A percentile compares a stretch with the other conserved stretches of the same genome.
These are phyloP conservation scores for Colletotrichum cuscutae DNA, from an alignment of 2,329 filamentous ascomycete species.

Conservation along the genomic window DNA sequence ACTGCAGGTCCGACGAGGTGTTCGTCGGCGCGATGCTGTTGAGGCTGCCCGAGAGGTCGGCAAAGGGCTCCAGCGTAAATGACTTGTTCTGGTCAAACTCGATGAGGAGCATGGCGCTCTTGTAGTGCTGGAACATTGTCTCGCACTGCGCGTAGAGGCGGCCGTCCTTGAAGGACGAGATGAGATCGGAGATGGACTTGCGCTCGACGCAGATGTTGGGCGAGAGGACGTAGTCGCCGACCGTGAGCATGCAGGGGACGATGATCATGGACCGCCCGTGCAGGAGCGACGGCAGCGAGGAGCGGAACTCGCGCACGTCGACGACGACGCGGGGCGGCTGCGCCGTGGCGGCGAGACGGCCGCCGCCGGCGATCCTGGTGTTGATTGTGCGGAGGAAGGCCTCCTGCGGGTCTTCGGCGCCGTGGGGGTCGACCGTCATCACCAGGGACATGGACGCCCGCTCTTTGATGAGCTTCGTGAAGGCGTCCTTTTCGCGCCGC, in stretches of 20 bases:
- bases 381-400: constrained; percentile 94
- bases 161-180: constrained; percentile 91
- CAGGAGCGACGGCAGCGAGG: constrained; percentile 87
- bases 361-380: constrained; percentile 94
- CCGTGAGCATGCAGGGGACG: constrained; percentile 94
- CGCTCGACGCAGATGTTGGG: constrained; percentile 93
- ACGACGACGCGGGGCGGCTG: constrained; percentile 92
- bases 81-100: constrained; percentile 98
- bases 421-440: constrained; percentile 76
- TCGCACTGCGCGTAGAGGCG: constrained; percentile 93
- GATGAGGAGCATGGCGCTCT: constrained; percentile 88
- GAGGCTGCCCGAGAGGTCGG: constrained; percentile 71
- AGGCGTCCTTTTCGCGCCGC: constrained; percentile 95
- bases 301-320: constrained; percentile 95
- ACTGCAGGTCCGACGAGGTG: constrained; percentile 80
- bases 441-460: constrained; percentile 93
- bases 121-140: constrained; percentile 94
- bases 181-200: constrained; percentile 91
- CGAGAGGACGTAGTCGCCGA: constrained; percentile 94
- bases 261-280: constrained; percentile 90
- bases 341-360: constrained; percentile 83
- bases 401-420: constrained; percentile 84
- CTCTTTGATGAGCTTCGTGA: constrained; percentile 94
- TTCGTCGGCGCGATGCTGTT: constrained; percentile 70
- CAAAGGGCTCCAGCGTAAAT: constrained; percentile 89